Evolutionary conservation across 176 grass and related monocot species (phyloP), one percentile per base, ranked within the genome.

Genomic region (Thinopyrum elongatum): DNA sequence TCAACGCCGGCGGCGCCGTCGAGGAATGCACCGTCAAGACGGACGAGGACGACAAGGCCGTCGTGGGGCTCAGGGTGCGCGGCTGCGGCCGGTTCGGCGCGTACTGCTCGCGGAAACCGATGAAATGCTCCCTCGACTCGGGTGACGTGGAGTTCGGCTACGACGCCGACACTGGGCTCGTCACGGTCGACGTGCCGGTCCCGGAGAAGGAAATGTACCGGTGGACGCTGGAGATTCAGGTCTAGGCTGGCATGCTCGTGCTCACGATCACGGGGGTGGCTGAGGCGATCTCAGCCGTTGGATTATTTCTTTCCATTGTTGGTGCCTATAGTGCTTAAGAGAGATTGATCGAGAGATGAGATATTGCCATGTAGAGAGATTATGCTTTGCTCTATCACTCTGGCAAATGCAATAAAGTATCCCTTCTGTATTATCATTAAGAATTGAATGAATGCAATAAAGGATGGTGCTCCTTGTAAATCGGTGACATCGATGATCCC

Each of bases 1-100:
- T 98, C 86, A 98, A 98, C 74, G 69, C 96, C 35, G 88, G 93
- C 14, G 96, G 93, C 70, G 96, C 93, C 1, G 86, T 98, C 12
- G 91, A 98, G 82, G 74, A 86, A 6, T 94, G 90, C 77, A 47
- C 77, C 49, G 80, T 88, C 27, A 17, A 5, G 29, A 1, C 9
- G 13, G 15, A 8, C 2, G 81, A 4, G 5, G 69, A 34, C 1
- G 39, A 31, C 42, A 75, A 33, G 10, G 42, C 12, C 33, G 38
- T 63, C 29, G 87, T 90, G 62, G 80, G 3, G 57, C 68, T 98
- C 76, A 88, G 53, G 61, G 60, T 92, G 11, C 88, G 92, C 28
- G 94, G 94, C 10, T 88, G 89, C 30, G 95, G 93, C 1, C 80
- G 76, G 38, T 95, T 98, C 70, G 95, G 95, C 13, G 89, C 91